Conservation (phyloP, 768 basidiomycete genomes). For the Xanthoconium purpureum region DNA sequence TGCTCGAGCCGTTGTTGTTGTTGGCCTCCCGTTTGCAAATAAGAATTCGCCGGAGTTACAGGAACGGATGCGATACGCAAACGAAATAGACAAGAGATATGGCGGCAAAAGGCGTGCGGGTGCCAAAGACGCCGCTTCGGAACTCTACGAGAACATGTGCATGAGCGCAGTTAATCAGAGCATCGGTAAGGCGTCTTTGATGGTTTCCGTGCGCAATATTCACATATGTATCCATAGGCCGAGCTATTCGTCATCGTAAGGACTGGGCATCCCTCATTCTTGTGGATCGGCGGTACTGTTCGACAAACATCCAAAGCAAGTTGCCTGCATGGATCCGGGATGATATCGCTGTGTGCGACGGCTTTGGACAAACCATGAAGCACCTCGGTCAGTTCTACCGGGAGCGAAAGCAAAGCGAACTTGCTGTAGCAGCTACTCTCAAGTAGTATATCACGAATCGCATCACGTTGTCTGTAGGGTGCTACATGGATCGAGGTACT, state of each 20-base stretch:
- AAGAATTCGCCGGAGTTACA: slow-evolving; percentile 85
- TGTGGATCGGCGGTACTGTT: slow-evolving; percentile 79
- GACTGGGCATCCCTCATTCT: slow-evolving; percentile 94
- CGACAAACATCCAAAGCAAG: slow-evolving; percentile 65
- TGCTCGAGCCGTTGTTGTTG: slow-evolving; percentile 80
- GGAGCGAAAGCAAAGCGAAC: slow-evolving; percentile 40
- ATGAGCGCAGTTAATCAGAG: slow-evolving; percentile 97
- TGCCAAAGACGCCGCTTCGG: slow-evolving; percentile 66
- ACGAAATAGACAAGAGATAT: slow-evolving; percentile 49
- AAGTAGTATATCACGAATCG: neutral
- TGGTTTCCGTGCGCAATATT: neutral
- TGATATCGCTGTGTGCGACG: slow-evolving; percentile 52
- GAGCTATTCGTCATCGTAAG: slow-evolving; percentile 85
- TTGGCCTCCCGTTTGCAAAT: slow-evolving; percentile 94
- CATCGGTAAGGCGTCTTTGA: slow-evolving; percentile 59
- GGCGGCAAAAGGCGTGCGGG: slow-evolving; percentile 35
- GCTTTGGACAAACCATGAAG: slow-evolving; percentile 71
- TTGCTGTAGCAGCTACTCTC: neutral
- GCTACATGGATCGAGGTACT: slow-evolving; percentile 2
- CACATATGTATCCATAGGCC: slow-evolving; percentile 46
- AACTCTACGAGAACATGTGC: slow-evolving; percentile 88
- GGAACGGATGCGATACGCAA: slow-evolving; percentile 89
- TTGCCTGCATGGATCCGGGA: slow-evolving; percentile 89
- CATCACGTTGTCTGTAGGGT: neutral
- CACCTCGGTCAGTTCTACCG: slow-evolving; percentile 68